phyloP scores from a whole-genome alignment of 2,329 filamentous ascomycete species.

The Ophiocordyceps camponoti-floridani region DNA sequence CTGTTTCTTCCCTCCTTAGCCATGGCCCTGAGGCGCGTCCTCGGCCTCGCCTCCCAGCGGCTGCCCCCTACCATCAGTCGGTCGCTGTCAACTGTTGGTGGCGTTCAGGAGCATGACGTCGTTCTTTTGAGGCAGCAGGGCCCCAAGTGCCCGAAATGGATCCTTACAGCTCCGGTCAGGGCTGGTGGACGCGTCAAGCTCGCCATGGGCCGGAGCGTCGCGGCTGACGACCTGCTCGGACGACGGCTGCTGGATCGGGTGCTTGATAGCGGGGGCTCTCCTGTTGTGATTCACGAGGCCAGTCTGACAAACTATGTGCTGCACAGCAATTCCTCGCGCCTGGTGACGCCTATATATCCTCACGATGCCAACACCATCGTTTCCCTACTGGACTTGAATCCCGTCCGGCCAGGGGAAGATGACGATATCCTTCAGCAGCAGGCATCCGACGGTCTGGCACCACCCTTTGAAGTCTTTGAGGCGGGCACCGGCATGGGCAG shows the following conservation, averaged over 20 bases:
- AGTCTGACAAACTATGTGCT: constrained; percentile 58
- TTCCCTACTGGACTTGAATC: constrained; percentile 58
- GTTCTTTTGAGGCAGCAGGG: constrained; percentile 21
- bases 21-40: not conserved
- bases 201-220: constrained; percentile 10
- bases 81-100: not conserved
- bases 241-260: constrained; percentile 42
- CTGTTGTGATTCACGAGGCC: constrained; percentile 42
- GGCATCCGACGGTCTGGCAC: constrained; percentile 3
- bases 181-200: not conserved
- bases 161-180: constrained; percentile 11
- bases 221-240: constrained; percentile 44
- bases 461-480: constrained; percentile 58
- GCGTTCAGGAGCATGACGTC: constrained; percentile 18
- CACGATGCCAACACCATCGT: constrained; percentile 61
- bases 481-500: constrained; percentile 75
- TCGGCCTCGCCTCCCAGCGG: not conserved
- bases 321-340: constrained; percentile 34
- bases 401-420: constrained; percentile 20
- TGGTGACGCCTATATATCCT: constrained; percentile 63
- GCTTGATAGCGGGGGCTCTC: constrained; percentile 26
- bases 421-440: constrained; percentile 4
- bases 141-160: constrained; percentile 16
- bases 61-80: not conserved
- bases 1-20: not conserved